phyloP scores from a whole-genome alignment of 2,329 filamentous ascomycete species.

The Trichophyton schoenleinii region DNA sequence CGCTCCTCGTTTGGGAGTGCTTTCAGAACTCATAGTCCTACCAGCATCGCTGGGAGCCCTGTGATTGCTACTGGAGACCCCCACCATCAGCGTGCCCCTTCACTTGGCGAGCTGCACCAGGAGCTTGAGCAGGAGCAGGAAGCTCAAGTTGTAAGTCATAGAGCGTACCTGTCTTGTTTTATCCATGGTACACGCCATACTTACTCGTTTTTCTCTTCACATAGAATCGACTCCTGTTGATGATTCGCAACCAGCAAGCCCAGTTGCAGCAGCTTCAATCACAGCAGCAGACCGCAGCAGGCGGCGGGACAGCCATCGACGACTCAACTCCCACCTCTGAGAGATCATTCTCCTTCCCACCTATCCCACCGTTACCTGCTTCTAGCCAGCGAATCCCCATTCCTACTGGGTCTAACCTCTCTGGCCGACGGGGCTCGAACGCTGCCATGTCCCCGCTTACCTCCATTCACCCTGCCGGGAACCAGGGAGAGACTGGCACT shows the following conservation, averaged over 20 bases:
- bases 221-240: slow-evolving; percentile 38
- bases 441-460: not conserved
- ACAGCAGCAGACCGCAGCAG: slow-evolving; percentile 26
- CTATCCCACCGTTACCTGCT: slow-evolving; percentile 16
- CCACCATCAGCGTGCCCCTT: slow-evolving; percentile 37
- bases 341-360: slow-evolving; percentile 29
- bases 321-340: slow-evolving; percentile 34
- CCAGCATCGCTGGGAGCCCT: slow-evolving; percentile 31
- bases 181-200: not conserved
- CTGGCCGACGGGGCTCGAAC: not conserved
- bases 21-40: slow-evolving; percentile 32
- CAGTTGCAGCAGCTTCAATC: slow-evolving; percentile 30
- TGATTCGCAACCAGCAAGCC: slow-evolving; percentile 37
- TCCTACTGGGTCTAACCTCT: slow-evolving; percentile 21
- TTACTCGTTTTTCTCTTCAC: slow-evolving; percentile 6
- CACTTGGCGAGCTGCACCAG: slow-evolving; percentile 39
- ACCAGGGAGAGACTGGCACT: slow-evolving; percentile 11
- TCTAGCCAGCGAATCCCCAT: slow-evolving; percentile 19
- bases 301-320: slow-evolving; percentile 25
- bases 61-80: slow-evolving; percentile 34
- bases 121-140: slow-evolving; percentile 41
- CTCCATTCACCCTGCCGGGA: slow-evolving; percentile 6
- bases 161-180: not conserved
- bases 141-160: slow-evolving; percentile 35
- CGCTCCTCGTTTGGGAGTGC: slow-evolving; percentile 26